phyloP scores from a whole-genome alignment of 768 basidiomycete species.

The Lyophyllum decastes region DNA sequence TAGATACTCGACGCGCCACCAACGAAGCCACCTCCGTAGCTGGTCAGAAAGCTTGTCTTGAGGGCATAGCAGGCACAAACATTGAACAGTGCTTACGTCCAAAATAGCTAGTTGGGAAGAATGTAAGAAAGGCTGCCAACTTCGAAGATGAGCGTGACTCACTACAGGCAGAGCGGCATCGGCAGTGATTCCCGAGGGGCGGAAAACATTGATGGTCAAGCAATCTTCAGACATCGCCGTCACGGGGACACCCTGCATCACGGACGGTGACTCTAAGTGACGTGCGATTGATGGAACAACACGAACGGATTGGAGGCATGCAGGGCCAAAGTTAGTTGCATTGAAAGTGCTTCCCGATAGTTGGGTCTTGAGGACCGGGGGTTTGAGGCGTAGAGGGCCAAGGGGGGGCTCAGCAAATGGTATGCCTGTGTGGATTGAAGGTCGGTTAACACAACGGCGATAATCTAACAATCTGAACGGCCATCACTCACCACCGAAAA shows the following conservation, averaged over 20 bases:
- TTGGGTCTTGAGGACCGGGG: slow-evolving; percentile 45
- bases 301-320: slow-evolving; percentile 50
- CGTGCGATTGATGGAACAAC: background rate
- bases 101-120: slow-evolving; percentile 30
- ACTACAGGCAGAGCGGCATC: slow-evolving; percentile 40
- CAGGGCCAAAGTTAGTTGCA: slow-evolving; percentile 38
- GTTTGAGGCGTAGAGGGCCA: slow-evolving; percentile 45
- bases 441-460: background rate
- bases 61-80: background rate
- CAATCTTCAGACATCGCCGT: slow-evolving; percentile 55
- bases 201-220: slow-evolving; percentile 57
- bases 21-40: slow-evolving; percentile 26
- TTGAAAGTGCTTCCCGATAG: slow-evolving; percentile 36
- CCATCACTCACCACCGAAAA: slow-evolving; percentile 46
- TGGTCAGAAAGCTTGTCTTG: background rate
- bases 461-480: too few relatives aligned
- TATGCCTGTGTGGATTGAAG: slow-evolving; percentile 37
- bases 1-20: slow-evolving; percentile 18
- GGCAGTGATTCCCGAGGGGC: slow-evolving; percentile 38
- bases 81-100: slow-evolving; percentile 30
- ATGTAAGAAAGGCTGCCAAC: background rate
- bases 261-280: background rate
- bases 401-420: slow-evolving; percentile 58
- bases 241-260: slow-evolving; percentile 29
- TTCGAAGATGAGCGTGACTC: slow-evolving; percentile 6